These are phyloP conservation scores for Spathaspora passalidarum DNA, from an alignment of 805 yeast species.

Conservation along the genomic window DNA sequence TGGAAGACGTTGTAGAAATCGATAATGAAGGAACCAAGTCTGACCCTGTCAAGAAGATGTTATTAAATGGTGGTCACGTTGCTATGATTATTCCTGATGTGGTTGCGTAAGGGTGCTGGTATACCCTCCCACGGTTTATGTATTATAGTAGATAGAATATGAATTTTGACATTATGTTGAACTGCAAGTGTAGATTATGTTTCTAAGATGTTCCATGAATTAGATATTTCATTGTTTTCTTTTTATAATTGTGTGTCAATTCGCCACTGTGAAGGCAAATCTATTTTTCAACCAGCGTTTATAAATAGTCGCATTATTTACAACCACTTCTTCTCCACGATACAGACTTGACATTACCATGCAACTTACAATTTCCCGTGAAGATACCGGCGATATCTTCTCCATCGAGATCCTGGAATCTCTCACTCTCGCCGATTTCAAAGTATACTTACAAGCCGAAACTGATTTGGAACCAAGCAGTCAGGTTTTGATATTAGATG, in stretches of 20 bases:
- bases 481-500: constrained; percentile 51
- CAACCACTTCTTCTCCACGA: too few species aligned
- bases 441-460: constrained; percentile 72
- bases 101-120: too few species aligned
- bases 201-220: neutral
- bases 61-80: constrained; percentile 68
- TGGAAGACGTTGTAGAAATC: constrained; percentile 72
- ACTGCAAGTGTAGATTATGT: too few species aligned
- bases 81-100: constrained; percentile 51
- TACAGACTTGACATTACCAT: too few species aligned
- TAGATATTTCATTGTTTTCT: neutral
- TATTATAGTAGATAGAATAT: neutral
- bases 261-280: constrained; percentile 6
- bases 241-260: neutral
- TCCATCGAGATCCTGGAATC: constrained; percentile 63
- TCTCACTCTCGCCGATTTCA: constrained; percentile 62
- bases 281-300: neutral
- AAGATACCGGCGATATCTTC: constrained; percentile 23
- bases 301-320: too few species aligned
- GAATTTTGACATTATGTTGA: too few species aligned
- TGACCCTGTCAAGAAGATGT: constrained; percentile 52
- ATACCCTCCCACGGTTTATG: too few species aligned
- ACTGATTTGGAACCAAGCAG: constrained; percentile 46
- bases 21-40: constrained; percentile 44
- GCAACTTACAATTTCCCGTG: constrained; percentile 25